Evolutionary conservation across 345 rosid species (phyloP).

Genomic region (Conringia planisiliqua): DNA sequence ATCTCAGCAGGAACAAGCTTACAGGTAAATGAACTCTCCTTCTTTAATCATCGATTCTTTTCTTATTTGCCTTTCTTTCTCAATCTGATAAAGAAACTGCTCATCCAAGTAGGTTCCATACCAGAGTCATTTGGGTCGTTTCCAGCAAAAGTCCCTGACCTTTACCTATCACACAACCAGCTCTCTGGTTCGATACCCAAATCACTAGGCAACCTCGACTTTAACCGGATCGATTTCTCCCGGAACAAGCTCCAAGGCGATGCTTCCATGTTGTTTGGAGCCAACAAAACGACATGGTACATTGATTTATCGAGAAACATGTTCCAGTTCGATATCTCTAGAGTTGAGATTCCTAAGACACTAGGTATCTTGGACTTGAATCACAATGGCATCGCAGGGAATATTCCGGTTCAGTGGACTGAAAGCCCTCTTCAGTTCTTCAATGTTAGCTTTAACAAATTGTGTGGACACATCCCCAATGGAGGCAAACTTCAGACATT

Average conservation of each 20-base stretch:
- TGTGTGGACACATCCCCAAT: slow-evolving; percentile 64
- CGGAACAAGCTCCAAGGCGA: slow-evolving; percentile 66
- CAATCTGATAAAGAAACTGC: background rate
- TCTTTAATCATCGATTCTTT: background rate
- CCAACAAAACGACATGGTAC: slow-evolving; percentile 20
- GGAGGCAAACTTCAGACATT: slow-evolving; percentile 65
- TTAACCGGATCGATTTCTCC: slow-evolving; percentile 46
- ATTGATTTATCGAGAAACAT: slow-evolving; percentile 62
- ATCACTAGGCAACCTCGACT: slow-evolving; percentile 50
- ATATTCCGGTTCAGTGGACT: slow-evolving; percentile 49
- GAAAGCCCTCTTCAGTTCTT: slow-evolving; percentile 34
- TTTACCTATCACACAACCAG: slow-evolving; percentile 61
- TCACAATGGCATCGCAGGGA: slow-evolving; percentile 65
- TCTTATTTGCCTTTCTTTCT: background rate
- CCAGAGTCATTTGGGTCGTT: slow-evolving; percentile 61
- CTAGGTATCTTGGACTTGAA: slow-evolving; percentile 53
- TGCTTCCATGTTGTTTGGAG: slow-evolving; percentile 49
- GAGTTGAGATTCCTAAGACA: slow-evolving; percentile 38
- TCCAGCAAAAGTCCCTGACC: slow-evolving; percentile 25
- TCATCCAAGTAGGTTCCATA: slow-evolving; percentile 36
- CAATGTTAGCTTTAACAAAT: slow-evolving; percentile 67
- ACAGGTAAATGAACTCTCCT: background rate
- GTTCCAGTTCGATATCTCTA: slow-evolving; percentile 54
- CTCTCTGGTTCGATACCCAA: slow-evolving; percentile 58
- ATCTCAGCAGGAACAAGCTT: slow-evolving; percentile 10